phyloP scores from a whole-genome alignment of 2,329 filamentous ascomycete species.

The Penicillium sclerotiorum region DNA sequence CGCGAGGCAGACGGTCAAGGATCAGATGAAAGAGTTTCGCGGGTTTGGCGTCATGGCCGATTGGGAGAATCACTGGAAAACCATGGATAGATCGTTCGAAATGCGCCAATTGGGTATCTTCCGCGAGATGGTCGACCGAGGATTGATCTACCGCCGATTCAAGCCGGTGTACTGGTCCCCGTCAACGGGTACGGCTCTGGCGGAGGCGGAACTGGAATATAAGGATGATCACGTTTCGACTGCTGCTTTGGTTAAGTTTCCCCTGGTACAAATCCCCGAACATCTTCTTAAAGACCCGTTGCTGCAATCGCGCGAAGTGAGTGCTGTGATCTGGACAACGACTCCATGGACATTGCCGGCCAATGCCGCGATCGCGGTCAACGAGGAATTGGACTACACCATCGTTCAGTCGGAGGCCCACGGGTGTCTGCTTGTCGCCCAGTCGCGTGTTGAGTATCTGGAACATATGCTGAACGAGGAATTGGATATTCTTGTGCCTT shows the following conservation, averaged over 20 bases:
- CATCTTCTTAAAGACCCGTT: slow-evolving; percentile 45
- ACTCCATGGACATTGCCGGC: slow-evolving; percentile 97
- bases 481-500: slow-evolving; percentile 55
- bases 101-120: slow-evolving; percentile 63
- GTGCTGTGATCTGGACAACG: slow-evolving; percentile 96
- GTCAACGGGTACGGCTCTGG: slow-evolving; percentile 64
- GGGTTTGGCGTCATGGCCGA: slow-evolving; percentile 67
- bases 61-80: slow-evolving; percentile 65
- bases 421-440: slow-evolving; percentile 70
- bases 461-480: slow-evolving; percentile 54
- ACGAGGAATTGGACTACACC: slow-evolving; percentile 72
- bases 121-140: slow-evolving; percentile 63
- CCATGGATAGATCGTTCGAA: slow-evolving; percentile 65
- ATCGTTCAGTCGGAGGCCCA: slow-evolving; percentile 62
- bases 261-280: slow-evolving; percentile 56
- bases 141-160: slow-evolving; percentile 62
- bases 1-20: slow-evolving; percentile 58
- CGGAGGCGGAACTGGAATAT: slow-evolving; percentile 67
- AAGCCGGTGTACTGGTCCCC: slow-evolving; percentile 70
- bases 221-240: slow-evolving; percentile 62
- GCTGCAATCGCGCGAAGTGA: slow-evolving; percentile 57
- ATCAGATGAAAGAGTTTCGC: slow-evolving; percentile 62
- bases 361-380: slow-evolving; percentile 85
- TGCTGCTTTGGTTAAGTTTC: slow-evolving; percentile 73
- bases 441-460: slow-evolving; percentile 66